Evolutionary conservation across 2,329 filamentous ascomycete species (phyloP), one percentile per base, ranked within the genome.

Genomic region (Dothideomycetidae sp.): DNA sequence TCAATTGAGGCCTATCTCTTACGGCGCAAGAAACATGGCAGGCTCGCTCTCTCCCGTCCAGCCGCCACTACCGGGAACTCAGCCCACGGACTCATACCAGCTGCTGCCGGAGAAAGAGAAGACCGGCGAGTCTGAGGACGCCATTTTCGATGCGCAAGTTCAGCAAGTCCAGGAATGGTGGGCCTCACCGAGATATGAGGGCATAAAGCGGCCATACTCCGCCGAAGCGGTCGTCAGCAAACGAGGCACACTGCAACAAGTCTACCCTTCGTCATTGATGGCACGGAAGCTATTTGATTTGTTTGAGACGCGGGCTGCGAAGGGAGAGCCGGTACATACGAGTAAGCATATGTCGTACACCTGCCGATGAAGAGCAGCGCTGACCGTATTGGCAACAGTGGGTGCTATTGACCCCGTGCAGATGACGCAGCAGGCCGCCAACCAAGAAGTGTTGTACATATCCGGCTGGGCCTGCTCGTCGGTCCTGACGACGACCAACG

Each of bases 391-490:
- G 28, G 14, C 40, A 40, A 18, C 44, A 88, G 82, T 98, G 81
- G 90, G 90, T 49, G 90, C 86, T 42, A 92, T 98, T 60, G 90
- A 98, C 55, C 90, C 90, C n/a, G 77, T 96, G 9, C 90, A 98
- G 63, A 96, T 98, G 90, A 93, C 90, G 33, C 90, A 98, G 59
- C 90, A 96, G 65, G 90, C 90, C 11, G 74, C 82, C 4, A 82
- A 96, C 62, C 90, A 96, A 57, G 88, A 98, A 58, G 81, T 94
- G 12, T 71, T 98, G 31, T 98, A 98, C 61, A 70, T 98, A 45
- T 94, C 86, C 1, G 90, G 90, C 44, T 98, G 90, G 90, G 90
- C 90, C 4, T 96, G 90, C 62, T 96, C 88, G 0, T 88, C 85
- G 0, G 74, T 93, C 13, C 67, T 98, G 31, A 96, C 88, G 3